phyloP scores from a whole-genome alignment of 2,329 filamentous ascomycete species.

The Acrodontium crateriforme region DNA sequence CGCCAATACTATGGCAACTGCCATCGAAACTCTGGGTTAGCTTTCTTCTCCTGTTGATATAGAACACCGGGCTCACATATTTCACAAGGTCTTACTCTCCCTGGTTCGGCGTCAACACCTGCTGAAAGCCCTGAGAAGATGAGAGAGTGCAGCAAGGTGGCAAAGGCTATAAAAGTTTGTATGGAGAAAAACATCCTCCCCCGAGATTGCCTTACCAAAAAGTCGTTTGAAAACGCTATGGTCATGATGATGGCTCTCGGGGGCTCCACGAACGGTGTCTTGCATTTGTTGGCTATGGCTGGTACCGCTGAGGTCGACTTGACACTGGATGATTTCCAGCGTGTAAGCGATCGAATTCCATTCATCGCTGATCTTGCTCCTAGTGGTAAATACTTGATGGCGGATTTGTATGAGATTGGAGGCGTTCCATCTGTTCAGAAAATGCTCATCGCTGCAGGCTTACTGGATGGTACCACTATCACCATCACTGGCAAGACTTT shows the following conservation, averaged over 20 bases:
- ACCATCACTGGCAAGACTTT: constrained; percentile 79
- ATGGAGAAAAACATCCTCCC: constrained; percentile 76
- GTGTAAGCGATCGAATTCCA: constrained; percentile 68
- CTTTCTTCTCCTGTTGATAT: too few species aligned
- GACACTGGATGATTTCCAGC: constrained; percentile 69
- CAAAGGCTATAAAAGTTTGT: constrained; percentile 61
- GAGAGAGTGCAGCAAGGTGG: constrained; percentile 72
- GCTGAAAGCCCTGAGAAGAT: constrained; percentile 71
- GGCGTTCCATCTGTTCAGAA: constrained; percentile 80
- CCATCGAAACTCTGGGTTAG: constrained; percentile 84
- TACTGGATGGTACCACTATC: constrained; percentile 63
- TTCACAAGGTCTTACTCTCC: constrained; percentile 64
- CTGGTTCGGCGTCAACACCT: constrained; percentile 72
- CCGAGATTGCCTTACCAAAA: constrained; percentile 63
- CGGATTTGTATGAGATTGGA: constrained; percentile 73
- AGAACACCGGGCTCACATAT: too few species aligned
- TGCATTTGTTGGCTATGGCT: constrained; percentile 85
- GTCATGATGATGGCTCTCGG: constrained; percentile 87
- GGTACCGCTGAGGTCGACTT: constrained; percentile 66
- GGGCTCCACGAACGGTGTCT: constrained; percentile 75
- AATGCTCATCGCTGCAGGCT: constrained; percentile 59
- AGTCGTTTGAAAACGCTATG: constrained; percentile 74
- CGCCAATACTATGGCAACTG: constrained; percentile 85
- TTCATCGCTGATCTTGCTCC: constrained; percentile 79
- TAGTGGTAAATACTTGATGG: constrained; percentile 73